phyloP scores from a whole-genome alignment of 208 protist genomes.

The Leishmania tropica region DNA sequence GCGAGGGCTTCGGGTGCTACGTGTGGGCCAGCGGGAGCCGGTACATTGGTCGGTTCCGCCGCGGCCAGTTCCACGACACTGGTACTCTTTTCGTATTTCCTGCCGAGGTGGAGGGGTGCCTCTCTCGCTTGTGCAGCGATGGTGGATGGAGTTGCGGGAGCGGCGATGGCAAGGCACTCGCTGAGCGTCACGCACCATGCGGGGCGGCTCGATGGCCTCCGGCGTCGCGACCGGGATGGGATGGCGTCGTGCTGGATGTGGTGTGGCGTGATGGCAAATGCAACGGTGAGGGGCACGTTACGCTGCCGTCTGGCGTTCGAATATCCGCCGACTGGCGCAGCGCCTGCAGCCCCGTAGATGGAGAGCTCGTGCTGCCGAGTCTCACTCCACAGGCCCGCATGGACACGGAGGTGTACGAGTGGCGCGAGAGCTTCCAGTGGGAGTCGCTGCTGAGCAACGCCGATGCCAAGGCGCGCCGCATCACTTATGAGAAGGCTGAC shows the following conservation, averaged over 20 bases:
- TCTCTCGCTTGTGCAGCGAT: slow-evolving; percentile 26
- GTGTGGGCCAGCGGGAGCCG: slow-evolving; percentile 56
- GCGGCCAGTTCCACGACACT: slow-evolving; percentile 63
- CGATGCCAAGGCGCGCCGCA: slow-evolving; percentile 24
- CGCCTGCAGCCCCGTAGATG: slow-evolving; percentile 41
- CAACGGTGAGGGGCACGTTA: slow-evolving; percentile 67
- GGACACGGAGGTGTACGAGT: slow-evolving; percentile 36
- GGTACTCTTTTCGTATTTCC: slow-evolving; percentile 62
- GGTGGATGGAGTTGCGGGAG: slow-evolving; percentile 18
- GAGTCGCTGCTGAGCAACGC: slow-evolving; percentile 60
- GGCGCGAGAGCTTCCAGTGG: slow-evolving; percentile 82
- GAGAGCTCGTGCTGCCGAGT: slow-evolving; percentile 45
- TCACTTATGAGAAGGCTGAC: slow-evolving; percentile 6
- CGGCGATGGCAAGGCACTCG: background rate
- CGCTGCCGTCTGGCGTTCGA: slow-evolving; percentile 54
- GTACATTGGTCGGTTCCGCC: slow-evolving; percentile 69
- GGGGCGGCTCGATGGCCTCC: slow-evolving; percentile 18
- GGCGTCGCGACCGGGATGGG: slow-evolving; percentile 26
- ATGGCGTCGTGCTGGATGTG: slow-evolving; percentile 63
- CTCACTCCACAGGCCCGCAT: slow-evolving; percentile 18
- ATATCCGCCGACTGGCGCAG: slow-evolving; percentile 73
- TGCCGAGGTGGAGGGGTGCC: slow-evolving; percentile 28
- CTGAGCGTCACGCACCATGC: background rate
- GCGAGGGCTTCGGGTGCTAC: slow-evolving; percentile 79
- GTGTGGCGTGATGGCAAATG: slow-evolving; percentile 67